Percentiles rank a stretch among this genome's conserved stretches.
Conservation (phyloP, 371 early-diverging fungal species). For the Apophysomyces elegans region DNA sequence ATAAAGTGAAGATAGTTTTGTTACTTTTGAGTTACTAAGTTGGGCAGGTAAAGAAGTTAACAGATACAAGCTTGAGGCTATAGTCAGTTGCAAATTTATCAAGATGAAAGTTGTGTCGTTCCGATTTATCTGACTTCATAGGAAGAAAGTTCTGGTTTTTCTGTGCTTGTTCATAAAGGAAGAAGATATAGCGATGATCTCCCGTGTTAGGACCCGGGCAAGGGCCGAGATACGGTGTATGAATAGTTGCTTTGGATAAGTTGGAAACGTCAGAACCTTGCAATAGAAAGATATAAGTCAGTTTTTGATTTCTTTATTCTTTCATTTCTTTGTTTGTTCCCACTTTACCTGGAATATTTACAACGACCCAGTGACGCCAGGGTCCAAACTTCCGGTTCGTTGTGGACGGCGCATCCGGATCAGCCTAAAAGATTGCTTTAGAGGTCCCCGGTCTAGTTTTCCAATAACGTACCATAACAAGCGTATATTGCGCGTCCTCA, state of each 20-base stretch:
- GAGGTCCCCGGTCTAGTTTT: background rate
- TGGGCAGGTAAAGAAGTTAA: constrained; percentile 57
- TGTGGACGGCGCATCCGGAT: constrained; percentile 72
- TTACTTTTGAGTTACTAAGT: constrained; percentile 21
- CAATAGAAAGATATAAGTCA: background rate
- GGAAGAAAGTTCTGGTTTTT: constrained; percentile 25
- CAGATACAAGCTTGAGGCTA: constrained; percentile 54
- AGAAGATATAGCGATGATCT: constrained; percentile 66
- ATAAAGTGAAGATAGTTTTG: constrained; percentile 12
- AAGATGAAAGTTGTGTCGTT: constrained; percentile 51
- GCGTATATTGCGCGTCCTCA: constrained; percentile 53
- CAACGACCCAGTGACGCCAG: constrained; percentile 69
- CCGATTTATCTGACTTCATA: constrained; percentile 33
- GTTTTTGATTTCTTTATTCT: background rate
- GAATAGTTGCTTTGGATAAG: constrained; percentile 25
- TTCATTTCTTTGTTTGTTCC: background rate
- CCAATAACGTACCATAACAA: constrained; percentile 51
- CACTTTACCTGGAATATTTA: constrained; percentile 54
- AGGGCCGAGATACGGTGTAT: constrained; percentile 62
- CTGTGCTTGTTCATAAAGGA: constrained; percentile 60
- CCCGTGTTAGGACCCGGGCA: constrained; percentile 60
- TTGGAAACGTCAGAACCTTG: constrained; percentile 31
- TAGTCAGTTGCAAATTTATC: constrained; percentile 49
- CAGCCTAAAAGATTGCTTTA: constrained; percentile 35
- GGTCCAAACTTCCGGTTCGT: constrained; percentile 55